These are phyloP conservation scores for Golovinomyces cichoracearum DNA, from an alignment of 2,329 filamentous ascomycete genomes.

Conservation along the genomic window DNA sequence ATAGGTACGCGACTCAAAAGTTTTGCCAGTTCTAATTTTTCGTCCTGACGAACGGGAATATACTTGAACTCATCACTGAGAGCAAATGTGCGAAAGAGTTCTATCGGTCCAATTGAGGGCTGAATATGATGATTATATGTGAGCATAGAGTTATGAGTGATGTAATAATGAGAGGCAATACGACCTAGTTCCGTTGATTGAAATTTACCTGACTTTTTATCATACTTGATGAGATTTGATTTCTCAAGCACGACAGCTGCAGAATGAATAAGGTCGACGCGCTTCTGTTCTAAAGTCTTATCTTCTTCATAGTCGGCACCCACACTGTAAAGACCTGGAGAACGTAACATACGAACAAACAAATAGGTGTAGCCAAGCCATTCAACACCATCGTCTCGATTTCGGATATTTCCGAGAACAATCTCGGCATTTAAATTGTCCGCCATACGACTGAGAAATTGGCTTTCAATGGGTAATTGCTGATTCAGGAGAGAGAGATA, in stretches of 20 bases:
- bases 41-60: conserved; percentile 88
- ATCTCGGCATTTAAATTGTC: conserved; percentile 94
- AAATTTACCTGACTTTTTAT: conserved; percentile 70
- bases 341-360: conserved; percentile 90
- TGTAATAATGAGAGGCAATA: conserved; percentile 96
- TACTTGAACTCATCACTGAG: conserved; percentile 97
- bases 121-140: conserved; percentile 93
- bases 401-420: conserved; percentile 78
- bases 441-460: conserved; percentile 73
- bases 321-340: conserved; percentile 82
- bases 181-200: conserved; percentile 84
- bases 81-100: conserved; percentile 88
- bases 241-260: conserved; percentile 70
- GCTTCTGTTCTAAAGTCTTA: conserved; percentile 73
- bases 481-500: conserved; percentile 92
- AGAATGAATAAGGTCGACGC: conserved; percentile 90
- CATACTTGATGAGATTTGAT: conserved; percentile 76
- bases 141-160: conserved; percentile 84
- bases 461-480: conserved; percentile 90
- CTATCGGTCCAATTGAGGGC: conserved; percentile 74
- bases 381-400: conserved; percentile 85
- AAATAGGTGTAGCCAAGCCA: conserved; percentile 98
- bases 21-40: conserved; percentile 89
- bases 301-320: conserved; percentile 90
- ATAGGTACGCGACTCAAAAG: conserved; percentile 73